Evolutionary conservation across 202 grass and related monocot genomes (phyloP), one percentile per base, ranked within the genome.

Genomic region (Schoenoplectus tabernaemontani): DNA sequence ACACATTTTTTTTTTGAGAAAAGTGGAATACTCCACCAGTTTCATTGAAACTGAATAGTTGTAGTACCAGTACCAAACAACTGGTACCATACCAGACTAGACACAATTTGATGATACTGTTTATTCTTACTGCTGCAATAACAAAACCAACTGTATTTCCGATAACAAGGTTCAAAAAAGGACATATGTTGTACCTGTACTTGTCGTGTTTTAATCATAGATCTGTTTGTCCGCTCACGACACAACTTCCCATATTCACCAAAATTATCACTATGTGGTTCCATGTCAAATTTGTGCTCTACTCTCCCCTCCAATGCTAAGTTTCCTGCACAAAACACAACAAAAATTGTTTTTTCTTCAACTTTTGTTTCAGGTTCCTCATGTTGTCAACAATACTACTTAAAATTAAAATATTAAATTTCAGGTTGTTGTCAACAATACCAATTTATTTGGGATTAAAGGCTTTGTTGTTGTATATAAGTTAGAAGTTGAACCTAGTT

Each of bases 221-320:
- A 91, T 23, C 80, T 93, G 22, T 91, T 88, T 30, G 91, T 97
- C 77, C 93, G 93, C 91, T 97, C 91, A 70, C 91, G 88, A 61
- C 89, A 93, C 61, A 93, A 82, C 82, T 91, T 97, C 20, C 84
- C 86, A 38, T 97, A 97, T 57, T 97, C 87, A 59, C 72, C 57
- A 57, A 97, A 87, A 85, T 93, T 97, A 60, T 97, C 93, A 78
- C 78, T 91, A 65, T 97, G 93, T 46, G 86, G 93, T 48, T 97
- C 84, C 85, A 97, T 90, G 72, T 97, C 93, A 32, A 97, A 97
- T 68, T 97, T 97, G 81, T 97, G 89, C 64, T 93, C 87, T 0
- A 93, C 89, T 77, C 89, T 97, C 59, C 91, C 93, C 87, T 97
- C 91, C 24, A 92, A 78, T 54, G 89, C 90, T 80, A 93, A 84